Evolutionary conservation across 2,329 filamentous ascomycete species (phyloP).

Genomic region (Neofusicoccum cordaticola): DNA sequence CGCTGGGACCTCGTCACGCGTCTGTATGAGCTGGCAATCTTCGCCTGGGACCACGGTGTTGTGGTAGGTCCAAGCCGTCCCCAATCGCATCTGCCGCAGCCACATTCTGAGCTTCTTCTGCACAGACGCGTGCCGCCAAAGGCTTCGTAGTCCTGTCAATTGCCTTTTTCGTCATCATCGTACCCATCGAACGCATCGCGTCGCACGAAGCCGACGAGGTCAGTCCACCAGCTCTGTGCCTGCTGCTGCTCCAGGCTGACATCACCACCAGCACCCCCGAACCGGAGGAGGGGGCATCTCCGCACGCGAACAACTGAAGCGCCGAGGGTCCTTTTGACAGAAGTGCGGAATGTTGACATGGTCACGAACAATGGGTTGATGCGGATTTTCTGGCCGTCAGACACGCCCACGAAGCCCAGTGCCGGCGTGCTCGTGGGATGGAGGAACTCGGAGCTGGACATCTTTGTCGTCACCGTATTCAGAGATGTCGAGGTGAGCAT

Average conservation of each 20-base stretch:
- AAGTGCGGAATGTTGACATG: slow-evolving; percentile 59
- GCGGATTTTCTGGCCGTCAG: slow-evolving; percentile 97
- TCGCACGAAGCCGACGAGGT: slow-evolving; percentile 77
- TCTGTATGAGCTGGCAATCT: slow-evolving; percentile 93
- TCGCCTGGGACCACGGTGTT: slow-evolving; percentile 98
- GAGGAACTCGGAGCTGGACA: slow-evolving; percentile 86
- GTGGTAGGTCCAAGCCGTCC: slow-evolving; percentile 60
- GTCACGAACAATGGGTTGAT: slow-evolving; percentile 76
- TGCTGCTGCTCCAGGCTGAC: slow-evolving; percentile 19
- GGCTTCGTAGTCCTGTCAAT: slow-evolving; percentile 79
- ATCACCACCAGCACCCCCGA: slow-evolving; percentile 68
- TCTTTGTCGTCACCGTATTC: slow-evolving; percentile 85
- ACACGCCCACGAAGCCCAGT: slow-evolving; percentile 68
- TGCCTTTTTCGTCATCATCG: slow-evolving; percentile 77
- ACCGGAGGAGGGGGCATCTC: slow-evolving; percentile 77
- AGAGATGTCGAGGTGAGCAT: slow-evolving; percentile 81
- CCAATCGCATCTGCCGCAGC: too few relatives aligned
- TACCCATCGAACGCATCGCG: slow-evolving; percentile 82
- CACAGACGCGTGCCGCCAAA: slow-evolving; percentile 76
- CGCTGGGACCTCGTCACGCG: slow-evolving; percentile 98
- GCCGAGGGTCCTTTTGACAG: slow-evolving; percentile 85
- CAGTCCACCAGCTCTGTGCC: slow-evolving; percentile 38
- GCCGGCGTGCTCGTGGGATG: slow-evolving; percentile 91
- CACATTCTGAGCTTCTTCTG: not conserved
- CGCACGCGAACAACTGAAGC: slow-evolving; percentile 88